These are phyloP conservation scores for Colletotrichum falcatum DNA, from an alignment of 2,329 filamentous ascomycete genomes.

Conservation along the genomic window DNA sequence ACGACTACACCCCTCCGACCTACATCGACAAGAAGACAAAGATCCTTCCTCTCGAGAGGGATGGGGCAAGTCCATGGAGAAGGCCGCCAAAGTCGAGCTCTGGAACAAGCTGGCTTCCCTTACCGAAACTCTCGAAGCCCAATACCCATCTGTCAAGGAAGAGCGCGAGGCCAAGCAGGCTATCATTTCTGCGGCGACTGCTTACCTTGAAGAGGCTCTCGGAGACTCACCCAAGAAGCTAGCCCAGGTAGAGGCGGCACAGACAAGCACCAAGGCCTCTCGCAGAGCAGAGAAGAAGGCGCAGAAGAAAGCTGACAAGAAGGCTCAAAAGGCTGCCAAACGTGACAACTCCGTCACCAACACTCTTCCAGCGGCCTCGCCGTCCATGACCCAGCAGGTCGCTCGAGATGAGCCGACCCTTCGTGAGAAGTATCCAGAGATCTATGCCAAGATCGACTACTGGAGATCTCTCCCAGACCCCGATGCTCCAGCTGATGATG, in stretches of 20 bases:
- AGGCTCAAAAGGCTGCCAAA: conserved; percentile 17
- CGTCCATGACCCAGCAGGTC: background rate
- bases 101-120: conserved; percentile 25
- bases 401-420: background rate
- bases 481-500: background rate
- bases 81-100: conserved; percentile 26
- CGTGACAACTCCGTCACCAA: conserved; percentile 1
- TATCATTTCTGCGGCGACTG: background rate
- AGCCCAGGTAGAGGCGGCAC: background rate
- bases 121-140: conserved; percentile 17
- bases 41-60: conserved; percentile 13
- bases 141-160: conserved; percentile 28
- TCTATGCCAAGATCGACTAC: conserved; percentile 28
- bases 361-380: background rate
- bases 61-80: conserved; percentile 29
- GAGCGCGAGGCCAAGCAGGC: conserved; percentile 25
- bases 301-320: conserved; percentile 33
- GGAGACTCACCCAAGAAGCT: background rate
- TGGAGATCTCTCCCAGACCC: conserved; percentile 16
- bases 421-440: conserved; percentile 29
- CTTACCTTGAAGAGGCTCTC: conserved; percentile 9
- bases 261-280: conserved; percentile 16
- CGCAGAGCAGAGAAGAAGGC: conserved; percentile 33
- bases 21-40: conserved; percentile 18
- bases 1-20: conserved; percentile 28